phyloP scores from a whole-genome alignment of 805 yeast species.

The Metschnikowia lunata region DNA sequence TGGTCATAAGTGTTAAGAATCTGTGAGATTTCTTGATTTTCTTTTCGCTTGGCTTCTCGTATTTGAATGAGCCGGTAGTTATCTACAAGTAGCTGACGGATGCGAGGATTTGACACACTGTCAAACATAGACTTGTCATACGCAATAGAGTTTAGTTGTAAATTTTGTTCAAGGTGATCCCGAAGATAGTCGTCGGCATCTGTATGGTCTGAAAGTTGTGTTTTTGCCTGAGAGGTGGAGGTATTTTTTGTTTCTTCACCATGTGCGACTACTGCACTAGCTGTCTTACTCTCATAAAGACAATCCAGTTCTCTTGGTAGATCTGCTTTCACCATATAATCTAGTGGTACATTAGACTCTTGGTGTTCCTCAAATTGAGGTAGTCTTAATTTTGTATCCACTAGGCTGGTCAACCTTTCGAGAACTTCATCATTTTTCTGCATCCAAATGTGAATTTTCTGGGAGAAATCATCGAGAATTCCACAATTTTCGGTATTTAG shows the following conservation, averaged over 20 bases:
- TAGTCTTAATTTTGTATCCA: conserved; percentile 20
- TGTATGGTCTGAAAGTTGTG: too few species aligned
- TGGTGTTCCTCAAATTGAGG: background rate
- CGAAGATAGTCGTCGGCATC: conserved; percentile 19
- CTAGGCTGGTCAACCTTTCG: conserved; percentile 17
- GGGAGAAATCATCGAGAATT: conserved; percentile 24
- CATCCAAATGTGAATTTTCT: conserved; percentile 19
- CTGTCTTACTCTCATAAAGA: too few species aligned
- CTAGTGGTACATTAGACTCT: background rate
- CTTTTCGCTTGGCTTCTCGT: conserved; percentile 15
- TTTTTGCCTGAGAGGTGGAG: background rate
- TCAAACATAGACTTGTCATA: conserved; percentile 4
- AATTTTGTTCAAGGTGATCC: conserved; percentile 21
- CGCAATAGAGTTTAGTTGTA: conserved; percentile 6
- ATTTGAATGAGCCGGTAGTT: conserved; percentile 23
- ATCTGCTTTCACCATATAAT: too few species aligned
- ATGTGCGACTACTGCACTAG: too few species aligned
- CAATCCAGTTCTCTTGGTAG: too few species aligned
- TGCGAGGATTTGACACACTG: conserved; percentile 12
- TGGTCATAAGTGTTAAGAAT: conserved; percentile 27
- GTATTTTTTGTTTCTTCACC: too few species aligned
- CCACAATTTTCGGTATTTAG: conserved; percentile 31
- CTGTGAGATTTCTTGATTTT: conserved; percentile 22
- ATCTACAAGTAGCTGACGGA: conserved; percentile 26
- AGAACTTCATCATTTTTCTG: conserved; percentile 23